These are phyloP conservation scores for Auricularia sp. DNA, from an alignment of 768 basidiomycete species.

Conservation along the genomic window DNA sequence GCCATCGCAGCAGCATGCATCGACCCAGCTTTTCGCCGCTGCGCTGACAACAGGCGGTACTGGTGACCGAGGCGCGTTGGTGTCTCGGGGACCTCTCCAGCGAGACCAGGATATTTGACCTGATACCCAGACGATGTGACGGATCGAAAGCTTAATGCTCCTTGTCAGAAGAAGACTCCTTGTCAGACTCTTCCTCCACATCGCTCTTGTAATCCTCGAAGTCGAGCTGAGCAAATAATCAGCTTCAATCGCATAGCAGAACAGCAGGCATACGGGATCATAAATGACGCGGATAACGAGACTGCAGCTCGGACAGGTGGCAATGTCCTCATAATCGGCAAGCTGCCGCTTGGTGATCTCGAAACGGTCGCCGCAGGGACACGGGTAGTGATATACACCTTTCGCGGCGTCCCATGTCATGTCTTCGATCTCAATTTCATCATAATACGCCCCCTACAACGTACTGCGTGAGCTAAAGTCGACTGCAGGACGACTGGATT, in stretches of 20 bases:
- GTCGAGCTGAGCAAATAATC: neutral
- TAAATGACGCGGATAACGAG: slow-evolving; percentile 86
- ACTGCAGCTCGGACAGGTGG: slow-evolving; percentile 93
- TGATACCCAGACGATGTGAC: too few species aligned
- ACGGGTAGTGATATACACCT: slow-evolving; percentile 88
- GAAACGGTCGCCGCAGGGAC: slow-evolving; percentile 96
- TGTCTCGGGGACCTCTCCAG: too few species aligned
- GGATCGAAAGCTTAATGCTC: neutral
- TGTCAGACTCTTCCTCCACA: neutral
- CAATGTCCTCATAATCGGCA: slow-evolving; percentile 83
- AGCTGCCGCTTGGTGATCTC: slow-evolving; percentile 86
- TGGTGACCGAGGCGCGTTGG: too few species aligned
- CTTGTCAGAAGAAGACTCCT: neutral
- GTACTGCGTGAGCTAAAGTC: neutral
- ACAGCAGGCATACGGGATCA: slow-evolving; percentile 65
- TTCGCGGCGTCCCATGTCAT: slow-evolving; percentile 84
- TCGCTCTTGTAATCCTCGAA: neutral
- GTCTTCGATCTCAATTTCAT: slow-evolving; percentile 96
- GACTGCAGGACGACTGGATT: neutral
- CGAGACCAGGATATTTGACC: too few species aligned
- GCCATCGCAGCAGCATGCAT: too few species aligned
- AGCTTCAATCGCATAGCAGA: neutral
- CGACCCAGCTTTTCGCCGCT: too few species aligned
- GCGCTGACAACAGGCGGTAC: too few species aligned
- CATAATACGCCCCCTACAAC: slow-evolving; percentile 68